Percentiles rank a stretch among this genome's conserved stretches.
phyloP scores from a whole-genome alignment of 768 basidiomycete species.

The Pleurotus cornucopiae region DNA sequence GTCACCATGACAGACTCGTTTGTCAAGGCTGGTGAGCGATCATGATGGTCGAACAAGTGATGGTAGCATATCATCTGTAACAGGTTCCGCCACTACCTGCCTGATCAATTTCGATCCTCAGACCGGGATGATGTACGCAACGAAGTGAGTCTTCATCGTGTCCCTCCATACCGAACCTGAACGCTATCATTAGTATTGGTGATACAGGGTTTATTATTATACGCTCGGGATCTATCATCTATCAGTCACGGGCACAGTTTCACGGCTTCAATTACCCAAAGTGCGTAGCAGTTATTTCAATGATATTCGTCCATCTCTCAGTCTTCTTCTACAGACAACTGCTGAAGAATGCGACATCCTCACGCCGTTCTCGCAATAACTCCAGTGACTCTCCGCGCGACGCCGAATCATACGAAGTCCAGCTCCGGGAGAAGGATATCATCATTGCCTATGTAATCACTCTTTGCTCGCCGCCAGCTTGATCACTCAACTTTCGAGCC shows the following conservation, averaged over 20 bases:
- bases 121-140: slow-evolving; percentile 68
- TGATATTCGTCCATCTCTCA: neutral
- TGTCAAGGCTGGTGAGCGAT: slow-evolving; percentile 58
- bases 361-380: slow-evolving; percentile 39
- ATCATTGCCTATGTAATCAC: slow-evolving; percentile 42
- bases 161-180: slow-evolving; percentile 36
- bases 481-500: slow-evolving; percentile 22
- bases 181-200: slow-evolving; percentile 27
- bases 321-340: slow-evolving; percentile 36
- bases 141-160: slow-evolving; percentile 51
- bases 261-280: slow-evolving; percentile 56
- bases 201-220: slow-evolving; percentile 76
- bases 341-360: slow-evolving; percentile 34
- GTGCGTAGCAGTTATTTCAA: slow-evolving; percentile 20
- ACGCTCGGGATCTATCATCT: slow-evolving; percentile 59
- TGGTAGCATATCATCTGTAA: neutral
- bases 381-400: slow-evolving; percentile 43
- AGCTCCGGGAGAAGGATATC: slow-evolving; percentile 47
- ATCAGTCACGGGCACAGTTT: slow-evolving; percentile 45
- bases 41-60: neutral
- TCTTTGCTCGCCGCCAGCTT: neutral
- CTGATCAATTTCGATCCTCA: slow-evolving; percentile 70
- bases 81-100: slow-evolving; percentile 85
- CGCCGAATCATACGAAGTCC: slow-evolving; percentile 39
- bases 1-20: slow-evolving; percentile 64